Percentiles rank a stretch among this genome's conserved stretches.
Conservation (phyloP, 129 eudicot species). For the Flaveria robusta region DNA sequence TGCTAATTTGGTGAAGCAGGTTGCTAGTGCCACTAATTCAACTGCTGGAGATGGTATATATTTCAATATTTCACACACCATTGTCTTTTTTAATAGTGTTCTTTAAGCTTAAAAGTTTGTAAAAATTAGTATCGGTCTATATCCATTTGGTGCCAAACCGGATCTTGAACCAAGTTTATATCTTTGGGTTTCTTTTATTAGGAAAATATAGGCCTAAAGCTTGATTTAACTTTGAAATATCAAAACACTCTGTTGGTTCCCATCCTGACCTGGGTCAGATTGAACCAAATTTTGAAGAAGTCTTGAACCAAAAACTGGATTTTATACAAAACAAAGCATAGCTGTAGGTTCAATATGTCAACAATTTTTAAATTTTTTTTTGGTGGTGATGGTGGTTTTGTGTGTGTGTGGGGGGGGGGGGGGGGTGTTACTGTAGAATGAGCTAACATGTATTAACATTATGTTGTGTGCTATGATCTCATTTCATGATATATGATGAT, state of each 20-base stretch:
- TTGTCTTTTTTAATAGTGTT: slow-evolving; percentile 18
- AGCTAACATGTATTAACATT: slow-evolving; percentile 16
- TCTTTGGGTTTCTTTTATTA: background rate
- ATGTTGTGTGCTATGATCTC: slow-evolving; percentile 4
- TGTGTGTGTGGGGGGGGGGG: background rate
- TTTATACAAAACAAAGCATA: too few species aligned
- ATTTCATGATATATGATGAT: slow-evolving; percentile 13
- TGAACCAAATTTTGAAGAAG: too few species aligned
- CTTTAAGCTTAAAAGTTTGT: slow-evolving; percentile 1
- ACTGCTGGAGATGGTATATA: slow-evolving; percentile 90
- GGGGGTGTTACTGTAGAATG: background rate
- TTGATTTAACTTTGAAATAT: too few species aligned
- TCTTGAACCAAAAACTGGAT: too few species aligned
- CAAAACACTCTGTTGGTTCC: too few species aligned
- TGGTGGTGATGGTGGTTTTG: background rate
- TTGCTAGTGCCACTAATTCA: slow-evolving; percentile 83
- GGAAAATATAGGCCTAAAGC: background rate
- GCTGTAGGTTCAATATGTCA: background rate
- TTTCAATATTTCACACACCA: background rate
- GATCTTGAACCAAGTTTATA: too few species aligned
- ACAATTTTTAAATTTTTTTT: background rate
- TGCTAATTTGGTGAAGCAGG: slow-evolving; percentile 90
- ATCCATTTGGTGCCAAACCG: background rate
- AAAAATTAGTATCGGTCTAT: background rate
- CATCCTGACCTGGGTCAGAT: too few species aligned